phyloP scores from a whole-genome alignment of 106 monocot genomes.

The Acorus gramineus region DNA sequence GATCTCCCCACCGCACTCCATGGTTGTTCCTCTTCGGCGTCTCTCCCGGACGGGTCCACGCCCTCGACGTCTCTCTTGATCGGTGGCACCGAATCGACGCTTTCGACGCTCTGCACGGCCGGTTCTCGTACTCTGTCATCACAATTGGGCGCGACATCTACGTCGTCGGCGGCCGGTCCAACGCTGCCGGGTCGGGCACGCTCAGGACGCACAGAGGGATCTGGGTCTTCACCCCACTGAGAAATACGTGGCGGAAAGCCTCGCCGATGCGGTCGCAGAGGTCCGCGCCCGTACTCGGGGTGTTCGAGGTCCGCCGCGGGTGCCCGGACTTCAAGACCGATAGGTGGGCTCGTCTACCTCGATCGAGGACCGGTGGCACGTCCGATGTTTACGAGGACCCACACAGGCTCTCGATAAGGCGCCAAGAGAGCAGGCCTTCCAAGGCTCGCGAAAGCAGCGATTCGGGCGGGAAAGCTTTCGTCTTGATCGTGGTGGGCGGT shows the following conservation, averaged over 20 bases:
- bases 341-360: slow-evolving; percentile 1
- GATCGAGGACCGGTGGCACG: slow-evolving; percentile 14
- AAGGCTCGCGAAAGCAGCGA: slow-evolving; percentile 7
- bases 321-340: slow-evolving; percentile 29
- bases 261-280: slow-evolving; percentile 58
- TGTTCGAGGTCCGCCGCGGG: slow-evolving; percentile 31
- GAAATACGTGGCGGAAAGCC: slow-evolving; percentile 42
- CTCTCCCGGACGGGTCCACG: slow-evolving; percentile 25
- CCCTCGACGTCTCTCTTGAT: slow-evolving; percentile 47
- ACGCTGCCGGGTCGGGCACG: neutral
- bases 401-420: slow-evolving; percentile 50
- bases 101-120: slow-evolving; percentile 21
- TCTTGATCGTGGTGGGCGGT: slow-evolving; percentile 70
- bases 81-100: slow-evolving; percentile 42
- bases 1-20: slow-evolving; percentile 20
- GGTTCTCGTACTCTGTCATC: slow-evolving; percentile 57
- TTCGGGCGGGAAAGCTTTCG: slow-evolving; percentile 7
- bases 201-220: slow-evolving; percentile 43
- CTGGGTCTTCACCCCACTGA: slow-evolving; percentile 56
- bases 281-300: slow-evolving; percentile 53
- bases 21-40: slow-evolving; percentile 82
- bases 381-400: slow-evolving; percentile 74
- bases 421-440: slow-evolving; percentile 35
- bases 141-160: slow-evolving; percentile 53
- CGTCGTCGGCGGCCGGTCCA: slow-evolving; percentile 61